Evolutionary conservation across 164 flowering plant species (phyloP).

Genomic region (Stephania japonica): DNA sequence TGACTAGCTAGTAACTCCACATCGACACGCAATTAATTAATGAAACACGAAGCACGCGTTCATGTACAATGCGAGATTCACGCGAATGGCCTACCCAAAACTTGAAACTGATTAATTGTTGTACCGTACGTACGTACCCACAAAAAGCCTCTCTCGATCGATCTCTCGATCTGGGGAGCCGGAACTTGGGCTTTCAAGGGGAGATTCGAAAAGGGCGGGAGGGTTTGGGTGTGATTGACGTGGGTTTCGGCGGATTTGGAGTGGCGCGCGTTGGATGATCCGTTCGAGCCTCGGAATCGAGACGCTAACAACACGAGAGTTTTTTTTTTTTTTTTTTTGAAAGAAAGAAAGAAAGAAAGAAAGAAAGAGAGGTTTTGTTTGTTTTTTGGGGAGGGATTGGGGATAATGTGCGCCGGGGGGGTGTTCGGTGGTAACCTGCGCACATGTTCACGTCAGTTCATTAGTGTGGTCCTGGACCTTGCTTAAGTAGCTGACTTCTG

Average conservation of each 20-base stretch:
- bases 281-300: constrained; percentile 27
- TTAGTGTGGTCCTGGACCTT: neutral
- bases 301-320: constrained; percentile 4
- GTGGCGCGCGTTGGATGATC: constrained; percentile 25
- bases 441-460: neutral
- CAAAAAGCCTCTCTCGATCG: neutral
- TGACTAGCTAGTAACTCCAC: constrained; percentile 35
- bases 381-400: neutral
- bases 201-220: constrained; percentile 18
- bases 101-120: neutral
- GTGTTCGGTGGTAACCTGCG: neutral
- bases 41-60: constrained; percentile 26
- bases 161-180: constrained; percentile 13
- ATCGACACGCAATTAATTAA: constrained; percentile 13
- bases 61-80: constrained; percentile 14
- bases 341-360: constrained; percentile 1
- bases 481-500: neutral
- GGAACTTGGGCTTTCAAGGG: constrained; percentile 2
- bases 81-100: neutral
- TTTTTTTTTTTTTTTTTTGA: neutral
- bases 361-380: too few species aligned
- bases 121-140: neutral
- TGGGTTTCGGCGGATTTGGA: constrained; percentile 27
- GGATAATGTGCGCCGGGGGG: neutral
- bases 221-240: constrained; percentile 18